Percentiles rank a stretch among this genome's conserved stretches.
Conservation (phyloP, 352 stramenopile species). For the Aphanomyces astaci region DNA sequence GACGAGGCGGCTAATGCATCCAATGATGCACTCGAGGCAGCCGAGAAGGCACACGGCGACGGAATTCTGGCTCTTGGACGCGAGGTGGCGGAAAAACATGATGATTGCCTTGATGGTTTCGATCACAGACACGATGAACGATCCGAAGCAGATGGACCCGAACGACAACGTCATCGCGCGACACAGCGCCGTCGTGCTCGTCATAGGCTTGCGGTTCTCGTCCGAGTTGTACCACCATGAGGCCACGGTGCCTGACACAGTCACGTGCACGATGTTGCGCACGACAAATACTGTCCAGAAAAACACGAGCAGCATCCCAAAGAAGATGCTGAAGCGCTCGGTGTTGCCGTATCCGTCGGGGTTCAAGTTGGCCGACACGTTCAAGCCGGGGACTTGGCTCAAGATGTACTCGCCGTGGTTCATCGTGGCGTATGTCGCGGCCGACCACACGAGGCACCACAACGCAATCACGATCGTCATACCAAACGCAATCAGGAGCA, state of each 20-base stretch:
- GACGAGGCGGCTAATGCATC: conserved; percentile 53
- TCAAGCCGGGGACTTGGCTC: conserved; percentile 42
- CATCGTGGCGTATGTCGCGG: conserved; percentile 55
- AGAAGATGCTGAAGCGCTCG: conserved; percentile 27
- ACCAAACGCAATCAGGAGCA: conserved; percentile 58
- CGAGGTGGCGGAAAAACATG: conserved; percentile 33
- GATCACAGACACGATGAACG: conserved; percentile 62
- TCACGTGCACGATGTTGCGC: conserved; percentile 78
- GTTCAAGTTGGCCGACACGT: conserved; percentile 52
- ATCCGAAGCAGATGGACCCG: conserved; percentile 81
- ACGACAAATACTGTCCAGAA: conserved; percentile 72
- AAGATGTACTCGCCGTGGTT: conserved; percentile 49
- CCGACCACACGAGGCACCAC: conserved; percentile 70
- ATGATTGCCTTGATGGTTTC: conserved; percentile 54
- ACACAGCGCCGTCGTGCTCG: conserved; percentile 38
- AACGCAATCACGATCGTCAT: conserved; percentile 60
- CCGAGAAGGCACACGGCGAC: conserved; percentile 45
- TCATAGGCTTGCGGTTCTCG: conserved; percentile 35
- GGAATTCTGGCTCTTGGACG: conserved; percentile 40
- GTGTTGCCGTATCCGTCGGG: conserved; percentile 27
- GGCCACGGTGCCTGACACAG: conserved; percentile 74
- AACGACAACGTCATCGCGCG: conserved; percentile 73
- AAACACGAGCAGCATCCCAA: conserved; percentile 65
- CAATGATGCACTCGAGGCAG: conserved; percentile 49
- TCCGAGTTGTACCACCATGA: conserved; percentile 77